phyloP scores from a whole-genome alignment of 169 alveolate species.

The Hepatocystis sp. region DNA sequence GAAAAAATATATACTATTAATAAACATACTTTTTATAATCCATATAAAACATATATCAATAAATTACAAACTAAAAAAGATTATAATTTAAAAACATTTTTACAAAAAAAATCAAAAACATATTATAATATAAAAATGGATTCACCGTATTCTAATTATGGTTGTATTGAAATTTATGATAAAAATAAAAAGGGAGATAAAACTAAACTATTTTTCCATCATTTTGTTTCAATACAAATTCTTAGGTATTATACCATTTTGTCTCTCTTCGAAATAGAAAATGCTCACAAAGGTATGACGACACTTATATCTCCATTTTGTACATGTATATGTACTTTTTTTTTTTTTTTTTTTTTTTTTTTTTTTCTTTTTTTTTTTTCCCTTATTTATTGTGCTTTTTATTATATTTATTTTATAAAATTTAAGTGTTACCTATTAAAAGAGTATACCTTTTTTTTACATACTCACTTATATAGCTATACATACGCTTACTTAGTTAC shows the following conservation, averaged over 20 bases:
- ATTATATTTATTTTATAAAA: conserved; percentile 2
- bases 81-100: conserved; percentile 15
- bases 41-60: conserved; percentile 16
- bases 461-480: too few relatives aligned
- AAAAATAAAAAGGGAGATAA: conserved; percentile 15
- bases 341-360: neutral
- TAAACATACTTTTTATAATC: conserved; percentile 2
- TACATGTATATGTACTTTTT: neutral
- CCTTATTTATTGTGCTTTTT: neutral
- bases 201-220: conserved; percentile 24
- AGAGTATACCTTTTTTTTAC: too few relatives aligned
- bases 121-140: conserved; percentile 22
- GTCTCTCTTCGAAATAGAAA: conserved; percentile 37
- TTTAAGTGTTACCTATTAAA: too few relatives aligned
- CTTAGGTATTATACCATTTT: conserved; percentile 30
- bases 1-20: conserved; percentile 2
- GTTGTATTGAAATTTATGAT: conserved; percentile 36
- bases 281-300: conserved; percentile 21
- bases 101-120: conserved; percentile 36
- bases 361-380: neutral
- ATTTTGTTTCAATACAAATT: conserved; percentile 26
- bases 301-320: neutral
- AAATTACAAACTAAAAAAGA: conserved; percentile 13
- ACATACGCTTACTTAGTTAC: too few relatives aligned
- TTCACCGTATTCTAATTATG: conserved; percentile 27